Evolutionary conservation across 2,329 filamentous ascomycete species (phyloP), one percentile per base, ranked within the genome.

Genomic region (Ophiostoma populinum): DNA sequence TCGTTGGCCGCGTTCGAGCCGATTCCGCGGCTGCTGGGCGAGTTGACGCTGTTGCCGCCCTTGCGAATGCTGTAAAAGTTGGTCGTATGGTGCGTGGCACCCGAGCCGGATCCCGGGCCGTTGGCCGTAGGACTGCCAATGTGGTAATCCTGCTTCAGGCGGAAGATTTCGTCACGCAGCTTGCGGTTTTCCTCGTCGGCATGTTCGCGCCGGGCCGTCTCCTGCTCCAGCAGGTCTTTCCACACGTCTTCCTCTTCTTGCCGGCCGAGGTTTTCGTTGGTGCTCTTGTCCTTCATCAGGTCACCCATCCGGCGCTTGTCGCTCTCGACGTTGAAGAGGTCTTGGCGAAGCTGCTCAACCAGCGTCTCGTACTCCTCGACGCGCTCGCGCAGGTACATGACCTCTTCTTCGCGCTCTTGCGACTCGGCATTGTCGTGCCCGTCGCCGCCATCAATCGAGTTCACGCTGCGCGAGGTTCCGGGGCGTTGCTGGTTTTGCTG

Each of bases 171-270:
- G 38, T 93, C 85, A 6, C 82, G 74, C 12, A 95, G 67, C 46
- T 68, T 75, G 44, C 76, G 75, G 46, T 86, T 86, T 44, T 95
- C 86, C 27, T 92, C 82, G 45, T 95, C 86, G 0, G 80, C 74
- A 54, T 93, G 81, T 54, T 94, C 87, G 39, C 87, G 73, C 20
- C 85, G 74, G 4, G 79, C 78, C 3, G 81, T 90, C 55, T 98
- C 90, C 44, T 90, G 82, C 50, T 94, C 83, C 18, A 94, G 68
- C 41, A 95, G 70, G 47, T 94, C 87, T 53, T 92, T 93, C 78
- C 83, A 93, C 54, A 94, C 87, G 42, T 92, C 83, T 51, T 80
- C 63, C 46, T 75, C 69, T 44, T 75, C 71, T 41, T 75, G 65
- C 9, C 64, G 58, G 3, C 62, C 63, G 6, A 68, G 51, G 27